Conservation (phyloP, 192 early-diverging fungal genomes). For the Lunasporangiospora selenospora region DNA sequence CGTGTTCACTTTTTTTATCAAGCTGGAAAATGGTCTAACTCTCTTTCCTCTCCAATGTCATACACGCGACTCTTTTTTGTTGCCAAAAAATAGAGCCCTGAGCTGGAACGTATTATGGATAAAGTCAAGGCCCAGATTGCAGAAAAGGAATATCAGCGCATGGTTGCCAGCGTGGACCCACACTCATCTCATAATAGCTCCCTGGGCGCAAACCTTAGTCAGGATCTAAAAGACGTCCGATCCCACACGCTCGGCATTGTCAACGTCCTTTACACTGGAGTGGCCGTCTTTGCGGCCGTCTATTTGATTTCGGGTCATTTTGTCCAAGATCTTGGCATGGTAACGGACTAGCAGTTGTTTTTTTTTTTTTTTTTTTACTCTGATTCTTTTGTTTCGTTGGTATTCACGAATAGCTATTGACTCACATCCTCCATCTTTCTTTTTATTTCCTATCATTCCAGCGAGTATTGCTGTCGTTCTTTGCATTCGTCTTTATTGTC, state of each 20-base stretch:
- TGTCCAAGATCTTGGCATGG: conserved; percentile 28
- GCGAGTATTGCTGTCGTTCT: conserved; percentile 28
- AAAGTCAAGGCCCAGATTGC: conserved; percentile 25
- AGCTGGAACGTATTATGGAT: conserved; percentile 37
- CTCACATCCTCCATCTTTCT: not conserved
- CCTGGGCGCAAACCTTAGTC: not conserved
- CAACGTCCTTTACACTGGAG: conserved; percentile 39
- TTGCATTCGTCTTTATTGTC: conserved; percentile 33
- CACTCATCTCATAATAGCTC: not conserved
- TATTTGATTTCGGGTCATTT: conserved; percentile 44
- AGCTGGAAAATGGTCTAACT: not conserved
- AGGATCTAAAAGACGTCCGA: conserved; percentile 38
- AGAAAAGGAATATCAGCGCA: conserved; percentile 33
- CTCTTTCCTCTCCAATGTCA: not conserved
- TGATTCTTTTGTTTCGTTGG: not conserved
- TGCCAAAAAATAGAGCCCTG: conserved; percentile 27
- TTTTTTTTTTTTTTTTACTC: not conserved
- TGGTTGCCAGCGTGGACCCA: conserved; percentile 24
- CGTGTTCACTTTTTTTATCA: not conserved
- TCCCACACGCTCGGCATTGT: conserved; percentile 29
- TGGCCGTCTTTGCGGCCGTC: conserved; percentile 33
- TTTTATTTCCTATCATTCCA: not conserved
- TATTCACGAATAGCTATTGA: too few species aligned
- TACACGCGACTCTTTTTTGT: not conserved
- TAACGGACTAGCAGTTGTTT: not conserved